Base-by-base conservation (phyloP, 179 eudicot genomes). In the Pouteria campechiana region DNA sequence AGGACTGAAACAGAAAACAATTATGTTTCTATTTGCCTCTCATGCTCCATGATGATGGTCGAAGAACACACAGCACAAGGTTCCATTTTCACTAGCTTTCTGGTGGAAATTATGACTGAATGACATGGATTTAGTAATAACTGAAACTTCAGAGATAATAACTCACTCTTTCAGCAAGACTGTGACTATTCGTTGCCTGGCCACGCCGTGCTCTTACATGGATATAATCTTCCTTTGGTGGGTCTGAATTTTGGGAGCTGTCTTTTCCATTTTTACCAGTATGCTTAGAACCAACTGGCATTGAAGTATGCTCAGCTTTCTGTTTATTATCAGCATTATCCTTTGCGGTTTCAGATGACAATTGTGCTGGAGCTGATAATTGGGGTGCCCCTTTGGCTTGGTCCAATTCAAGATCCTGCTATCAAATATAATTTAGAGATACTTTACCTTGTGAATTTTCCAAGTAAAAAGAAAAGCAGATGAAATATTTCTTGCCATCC, bases 101-200 rank as follows among this genome's bases (percentile, higher is more conserved):
- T n/a, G n/a, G n/a, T n/a, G n/a, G n/a, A n/a, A n/a, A n/a, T n/a
- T n/a, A n/a, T n/a, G n/a, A n/a, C n/a, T n/a, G n/a, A n/a, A n/a
- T n/a, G n/a, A n/a, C n/a, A n/a, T n/a, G n/a, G n/a, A n/a, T n/a
- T n/a, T n/a, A n/a, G n/a, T n/a, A n/a, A n/a, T n/a, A n/a, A n/a
- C n/a, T n/a, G n/a, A n/a, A n/a, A n/a, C n/a, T n/a, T n/a, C n/a
- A n/a, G n/a, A n/a, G n/a, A n/a, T n/a, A n/a, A n/a, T n/a, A n/a
- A n/a, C 55, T 58, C 76, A 92, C 99, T 70, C 99, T 87, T 57
- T 92, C 99, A 17, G 99, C 99, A 53, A 92, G 94, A 69, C 96
- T 87, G 63, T 92, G 99, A 62, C 99, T 92, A 58, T 92, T 92
- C 29, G 99, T 92, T 37, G 99, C 99, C 56, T 88, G 99, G 35